Conservation (phyloP, 2,329 filamentous ascomycete species). For the Orbilia blumenaviensis region DNA sequence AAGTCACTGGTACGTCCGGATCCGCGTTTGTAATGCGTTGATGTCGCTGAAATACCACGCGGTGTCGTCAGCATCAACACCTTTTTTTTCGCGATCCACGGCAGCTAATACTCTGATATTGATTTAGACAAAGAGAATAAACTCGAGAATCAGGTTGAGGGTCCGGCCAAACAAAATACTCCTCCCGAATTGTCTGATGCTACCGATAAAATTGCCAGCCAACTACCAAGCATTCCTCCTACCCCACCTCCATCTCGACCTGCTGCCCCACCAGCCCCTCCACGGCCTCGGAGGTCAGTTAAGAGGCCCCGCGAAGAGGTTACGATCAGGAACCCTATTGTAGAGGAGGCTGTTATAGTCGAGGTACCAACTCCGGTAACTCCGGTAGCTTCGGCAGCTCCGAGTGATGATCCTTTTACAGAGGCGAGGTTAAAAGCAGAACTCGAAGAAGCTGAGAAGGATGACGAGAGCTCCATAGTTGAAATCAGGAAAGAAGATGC, state of each 20-base stretch:
- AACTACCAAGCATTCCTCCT: slow-evolving; percentile 19
- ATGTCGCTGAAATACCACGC: slow-evolving; percentile 40
- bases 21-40: slow-evolving; percentile 36
- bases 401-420: slow-evolving; percentile 32
- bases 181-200: slow-evolving; percentile 4
- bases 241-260: slow-evolving; percentile 42
- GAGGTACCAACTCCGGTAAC: slow-evolving; percentile 6
- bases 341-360: slow-evolving; percentile 23
- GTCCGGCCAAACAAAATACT: not conserved
- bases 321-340: slow-evolving; percentile 2
- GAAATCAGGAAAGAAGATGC: slow-evolving; percentile 43
- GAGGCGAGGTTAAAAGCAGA: slow-evolving; percentile 18
- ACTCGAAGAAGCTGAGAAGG: not conserved
- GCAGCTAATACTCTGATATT: slow-evolving; percentile 19
- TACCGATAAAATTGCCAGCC: not conserved
- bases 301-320: slow-evolving; percentile 14
- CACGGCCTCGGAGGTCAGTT: slow-evolving; percentile 48
- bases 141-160: not conserved
- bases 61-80: slow-evolving; percentile 42
- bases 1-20: slow-evolving; percentile 31
- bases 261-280: slow-evolving; percentile 46
- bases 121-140: slow-evolving; percentile 26
- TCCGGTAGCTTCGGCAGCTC: slow-evolving; percentile 22
- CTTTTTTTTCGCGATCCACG: not conserved
- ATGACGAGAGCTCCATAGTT: slow-evolving; percentile 37